Conservation (phyloP, 1,284 basidiomycete species). For the Pyrrhoderma lamaoense region DNA sequence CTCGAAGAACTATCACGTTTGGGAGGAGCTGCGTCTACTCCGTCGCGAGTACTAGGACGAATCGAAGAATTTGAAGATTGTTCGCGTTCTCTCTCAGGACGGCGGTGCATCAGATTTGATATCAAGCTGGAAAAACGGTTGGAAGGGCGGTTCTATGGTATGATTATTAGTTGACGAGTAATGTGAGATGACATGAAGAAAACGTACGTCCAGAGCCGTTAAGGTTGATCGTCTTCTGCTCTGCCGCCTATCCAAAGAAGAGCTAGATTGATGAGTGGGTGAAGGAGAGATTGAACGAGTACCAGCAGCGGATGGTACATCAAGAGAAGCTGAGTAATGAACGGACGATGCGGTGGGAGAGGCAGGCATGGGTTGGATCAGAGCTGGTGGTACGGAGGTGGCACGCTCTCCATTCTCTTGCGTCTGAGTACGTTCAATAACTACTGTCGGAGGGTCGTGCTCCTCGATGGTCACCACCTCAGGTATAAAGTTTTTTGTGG, state of each 20-base stretch:
- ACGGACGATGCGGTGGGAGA: constrained; percentile 3
- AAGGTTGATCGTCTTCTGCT: constrained; percentile 17
- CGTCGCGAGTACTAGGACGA: constrained; percentile 17
- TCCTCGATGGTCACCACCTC: constrained; percentile 5
- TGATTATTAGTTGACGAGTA: background rate
- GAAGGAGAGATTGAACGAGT: constrained; percentile 2
- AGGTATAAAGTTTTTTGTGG: background rate
- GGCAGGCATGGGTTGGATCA: constrained; percentile 5
- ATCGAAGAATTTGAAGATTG: constrained; percentile 26
- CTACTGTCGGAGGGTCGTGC: background rate
- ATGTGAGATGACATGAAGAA: background rate
- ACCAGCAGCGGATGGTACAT: constrained; percentile 10
- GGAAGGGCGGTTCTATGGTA: constrained; percentile 44
- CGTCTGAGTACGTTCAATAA: background rate
- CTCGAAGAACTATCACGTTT: constrained; percentile 23
- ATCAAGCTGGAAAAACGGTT: constrained; percentile 76
- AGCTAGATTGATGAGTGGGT: constrained; percentile 8
- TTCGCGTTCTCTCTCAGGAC: constrained; percentile 37
- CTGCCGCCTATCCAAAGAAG: constrained; percentile 9
- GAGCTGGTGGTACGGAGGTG: constrained; percentile 5
- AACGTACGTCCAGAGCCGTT: constrained; percentile 10
- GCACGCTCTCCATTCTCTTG: background rate
- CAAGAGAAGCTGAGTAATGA: constrained; percentile 2
- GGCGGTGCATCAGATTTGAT: constrained; percentile 64
- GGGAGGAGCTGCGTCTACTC: constrained; percentile 21